Conservation (phyloP, 164 flowering plant genomes). For the grape (Vitis vinifera) region DNA sequence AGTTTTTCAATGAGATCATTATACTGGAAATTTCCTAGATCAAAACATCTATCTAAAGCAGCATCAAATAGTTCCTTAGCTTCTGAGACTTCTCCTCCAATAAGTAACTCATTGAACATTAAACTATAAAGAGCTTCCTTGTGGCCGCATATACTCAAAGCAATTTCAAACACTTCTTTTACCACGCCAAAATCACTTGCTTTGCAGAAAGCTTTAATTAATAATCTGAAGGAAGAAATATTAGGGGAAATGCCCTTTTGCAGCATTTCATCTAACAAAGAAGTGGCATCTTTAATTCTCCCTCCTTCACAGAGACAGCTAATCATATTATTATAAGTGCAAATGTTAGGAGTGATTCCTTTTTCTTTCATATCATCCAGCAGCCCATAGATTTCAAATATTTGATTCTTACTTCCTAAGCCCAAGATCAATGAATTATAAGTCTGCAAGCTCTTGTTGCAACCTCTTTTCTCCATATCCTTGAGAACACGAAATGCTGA, state of each 20-base stretch:
- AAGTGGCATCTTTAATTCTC: constrained; percentile 61
- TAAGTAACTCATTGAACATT: constrained; percentile 71
- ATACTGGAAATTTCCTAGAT: constrained; percentile 58
- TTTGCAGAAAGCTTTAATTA: constrained; percentile 69
- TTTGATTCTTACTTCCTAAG: constrained; percentile 57
- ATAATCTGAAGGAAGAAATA: constrained; percentile 50
- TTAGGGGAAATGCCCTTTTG: constrained; percentile 63
- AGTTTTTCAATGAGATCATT: constrained; percentile 65
- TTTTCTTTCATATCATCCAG: constrained; percentile 81
- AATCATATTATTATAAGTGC: constrained; percentile 68
- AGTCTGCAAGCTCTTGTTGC: constrained; percentile 58
- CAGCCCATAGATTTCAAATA: constrained; percentile 70
- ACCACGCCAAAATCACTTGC: constrained; percentile 63
- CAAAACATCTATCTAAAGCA: constrained; percentile 52
- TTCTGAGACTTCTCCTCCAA: constrained; percentile 52
- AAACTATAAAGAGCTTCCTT: constrained; percentile 60
- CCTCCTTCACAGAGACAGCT: constrained; percentile 68
- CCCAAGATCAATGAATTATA: constrained; percentile 85
- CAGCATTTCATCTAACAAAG: constrained; percentile 76
- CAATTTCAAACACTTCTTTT: constrained; percentile 62
- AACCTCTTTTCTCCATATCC: constrained; percentile 89
- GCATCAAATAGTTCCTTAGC: constrained; percentile 61
- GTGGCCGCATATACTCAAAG: constrained; percentile 63
- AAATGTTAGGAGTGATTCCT: constrained; percentile 61
- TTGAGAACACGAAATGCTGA: constrained; percentile 86